Base-by-base conservation (phyloP, 1,284 basidiomycete genomes). In the Cryptococcus floricola region DNA sequence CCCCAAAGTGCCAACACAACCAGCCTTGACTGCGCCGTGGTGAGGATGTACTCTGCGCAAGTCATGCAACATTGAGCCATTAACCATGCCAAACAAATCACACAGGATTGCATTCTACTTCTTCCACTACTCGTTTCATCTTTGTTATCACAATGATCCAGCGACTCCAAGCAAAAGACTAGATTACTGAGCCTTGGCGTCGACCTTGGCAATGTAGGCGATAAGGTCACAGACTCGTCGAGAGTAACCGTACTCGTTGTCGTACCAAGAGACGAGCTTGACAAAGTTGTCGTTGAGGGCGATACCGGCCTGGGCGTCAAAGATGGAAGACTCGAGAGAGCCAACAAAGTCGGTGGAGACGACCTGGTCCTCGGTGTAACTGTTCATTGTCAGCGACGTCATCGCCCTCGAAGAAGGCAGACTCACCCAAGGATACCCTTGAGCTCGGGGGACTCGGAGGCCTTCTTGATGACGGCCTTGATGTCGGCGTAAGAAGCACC, bases 301-400 rank as follows among this genome's bases (percentile, higher is more conserved):
- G 77, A 98, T 98, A 71, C 95, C 94, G 55, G 91, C 95, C 64
- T 81, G 81, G 69, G 93, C 93, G 76, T 98, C 95, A 76, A 92
- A 94, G 81, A 94, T 88, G 61, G 85, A 90, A 56, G 88, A 91
- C 59, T 83, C 81, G 57, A 81, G 78, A 79, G 87, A 78, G 68
- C 93, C 91, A 69, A 92, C 77, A 78, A 97, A 96, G 80, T 97
- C 93, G 68, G 91, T 89, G 56, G 94, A 97, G 75, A 98, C 96
- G 68, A 98, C 86, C 50, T 83, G 81, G 66, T 98, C 95, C 61
- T 98, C 91, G 54, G 94, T 98, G 87, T 97, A 98, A 57, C 73
- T 70, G 39, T 48, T 7, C 52, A 38, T 19, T 23, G 31, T 45
- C 13, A 37, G 44, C 28, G 18, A 37, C 43, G 44, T 46, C n/a